phyloP scores from a whole-genome alignment of 345 rosid genomes.

The Microcos paniculata region DNA sequence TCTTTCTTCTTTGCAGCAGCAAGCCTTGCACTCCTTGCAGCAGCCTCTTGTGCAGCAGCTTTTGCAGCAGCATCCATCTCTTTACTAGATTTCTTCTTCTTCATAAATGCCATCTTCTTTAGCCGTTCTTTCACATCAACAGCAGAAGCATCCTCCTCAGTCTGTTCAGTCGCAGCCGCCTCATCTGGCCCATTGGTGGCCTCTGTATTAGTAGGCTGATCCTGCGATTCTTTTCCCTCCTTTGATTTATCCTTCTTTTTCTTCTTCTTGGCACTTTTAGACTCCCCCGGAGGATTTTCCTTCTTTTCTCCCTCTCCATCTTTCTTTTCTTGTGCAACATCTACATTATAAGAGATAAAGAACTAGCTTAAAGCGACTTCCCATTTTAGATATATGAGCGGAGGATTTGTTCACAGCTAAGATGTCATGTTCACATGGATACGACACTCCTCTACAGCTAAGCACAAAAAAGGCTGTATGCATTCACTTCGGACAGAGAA shows the following conservation, averaged over 20 bases:
- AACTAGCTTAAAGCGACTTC: not conserved
- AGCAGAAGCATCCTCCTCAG: slow-evolving; percentile 39
- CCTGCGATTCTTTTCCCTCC: slow-evolving; percentile 47
- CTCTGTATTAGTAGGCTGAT: slow-evolving; percentile 31
- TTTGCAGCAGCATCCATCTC: slow-evolving; percentile 63
- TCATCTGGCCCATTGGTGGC: slow-evolving; percentile 29
- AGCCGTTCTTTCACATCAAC: slow-evolving; percentile 56
- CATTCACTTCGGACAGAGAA: not conserved
- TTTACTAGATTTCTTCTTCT: slow-evolving; percentile 66
- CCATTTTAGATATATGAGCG: not conserved
- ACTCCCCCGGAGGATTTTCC: slow-evolving; percentile 48
- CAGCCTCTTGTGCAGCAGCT: slow-evolving; percentile 73
- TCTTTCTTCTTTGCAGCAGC: slow-evolving; percentile 80
- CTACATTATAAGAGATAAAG: slow-evolving; percentile 22
- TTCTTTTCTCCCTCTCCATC: slow-evolving; percentile 44
- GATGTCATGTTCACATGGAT: not conserved
- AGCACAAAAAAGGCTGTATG: not conserved
- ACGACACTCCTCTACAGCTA: not conserved
- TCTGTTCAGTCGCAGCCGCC: slow-evolving; percentile 32
- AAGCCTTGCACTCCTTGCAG: slow-evolving; percentile 70
- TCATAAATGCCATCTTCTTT: slow-evolving; percentile 51
- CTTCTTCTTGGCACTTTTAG: slow-evolving; percentile 62
- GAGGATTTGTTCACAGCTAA: not conserved
- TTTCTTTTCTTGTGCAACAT: slow-evolving; percentile 43
- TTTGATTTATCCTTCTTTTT: slow-evolving; percentile 53